A percentile compares a stretch with the other conserved stretches of the same genome.
These are phyloP conservation scores for Scutellaria barbata DNA, from an alignment of 257 asterid genomes.

Conservation along the genomic window DNA sequence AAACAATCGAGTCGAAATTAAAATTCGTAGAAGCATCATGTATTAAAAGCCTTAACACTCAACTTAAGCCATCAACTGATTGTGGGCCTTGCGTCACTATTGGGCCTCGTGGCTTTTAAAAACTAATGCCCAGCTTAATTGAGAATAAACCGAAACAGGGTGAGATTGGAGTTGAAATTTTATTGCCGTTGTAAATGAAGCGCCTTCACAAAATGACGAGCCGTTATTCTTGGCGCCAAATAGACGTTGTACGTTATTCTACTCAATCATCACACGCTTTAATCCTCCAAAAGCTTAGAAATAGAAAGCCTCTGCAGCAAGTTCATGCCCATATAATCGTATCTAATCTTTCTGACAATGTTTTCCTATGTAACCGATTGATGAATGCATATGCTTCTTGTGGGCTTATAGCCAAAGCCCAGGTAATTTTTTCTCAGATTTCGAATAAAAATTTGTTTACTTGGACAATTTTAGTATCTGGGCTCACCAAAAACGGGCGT, in stretches of 20 bases:
- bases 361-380: conserved; percentile 56
- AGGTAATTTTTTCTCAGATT: conserved; percentile 45
- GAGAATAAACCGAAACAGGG: not conserved
- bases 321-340: conserved; percentile 52
- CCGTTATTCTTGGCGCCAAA: conserved; percentile 44
- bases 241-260: conserved; percentile 3
- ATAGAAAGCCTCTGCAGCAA: conserved; percentile 51
- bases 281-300: conserved; percentile 43
- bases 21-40: too few species aligned
- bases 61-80: not conserved
- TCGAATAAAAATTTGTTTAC: conserved; percentile 53
- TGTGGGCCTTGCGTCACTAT: not conserved
- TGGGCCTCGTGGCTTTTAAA: not conserved
- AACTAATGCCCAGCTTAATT: not conserved
- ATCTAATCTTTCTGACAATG: conserved; percentile 45
- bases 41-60: not conserved
- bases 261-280: conserved; percentile 42
- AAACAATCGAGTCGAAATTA: too few species aligned
- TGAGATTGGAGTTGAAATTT: too few species aligned
- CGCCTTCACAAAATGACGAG: conserved; percentile 23
- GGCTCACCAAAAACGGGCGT: conserved; percentile 54
- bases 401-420: conserved; percentile 45
- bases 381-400: conserved; percentile 58
- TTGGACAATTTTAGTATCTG: conserved; percentile 64
- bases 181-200: conserved; percentile 36